Evolutionary conservation across 371 early-diverging fungal species (phyloP).

Genomic region (Mucor saturninus): DNA sequence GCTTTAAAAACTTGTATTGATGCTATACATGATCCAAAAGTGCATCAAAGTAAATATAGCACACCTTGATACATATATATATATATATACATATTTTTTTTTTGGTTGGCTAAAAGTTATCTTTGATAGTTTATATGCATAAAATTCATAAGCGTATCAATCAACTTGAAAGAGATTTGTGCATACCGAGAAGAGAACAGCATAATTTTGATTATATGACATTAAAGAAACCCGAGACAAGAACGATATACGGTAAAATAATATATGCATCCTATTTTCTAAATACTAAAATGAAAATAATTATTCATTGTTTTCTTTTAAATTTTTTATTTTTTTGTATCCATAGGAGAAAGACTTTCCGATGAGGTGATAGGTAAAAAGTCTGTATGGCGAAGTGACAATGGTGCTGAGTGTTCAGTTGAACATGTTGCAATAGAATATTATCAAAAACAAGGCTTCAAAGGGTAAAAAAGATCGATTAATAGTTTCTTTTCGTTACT

Average conservation of each 20-base stretch:
- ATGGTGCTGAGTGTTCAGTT: conserved; percentile 62
- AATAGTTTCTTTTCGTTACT: not conserved
- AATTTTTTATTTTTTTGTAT: no score
- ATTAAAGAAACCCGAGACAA: conserved; percentile 49
- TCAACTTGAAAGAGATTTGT: conserved; percentile 54
- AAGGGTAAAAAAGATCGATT: conserved; percentile 37
- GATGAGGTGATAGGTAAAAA: conserved; percentile 35
- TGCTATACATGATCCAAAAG: conserved; percentile 59
- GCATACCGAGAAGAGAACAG: conserved; percentile 58
- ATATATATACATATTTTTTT: not conserved
- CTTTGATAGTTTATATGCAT: conserved; percentile 36
- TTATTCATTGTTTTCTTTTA: not conserved
- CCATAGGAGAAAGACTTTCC: conserved; percentile 42
- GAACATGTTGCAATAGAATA: conserved; percentile 67
- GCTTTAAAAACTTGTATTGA: conserved; percentile 57
- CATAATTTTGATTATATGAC: conserved; percentile 61
- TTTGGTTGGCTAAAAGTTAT: no score
- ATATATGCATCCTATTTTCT: no score
- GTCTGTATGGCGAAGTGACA: conserved; percentile 53
- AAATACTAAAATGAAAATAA: not conserved
- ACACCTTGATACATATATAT: not conserved
- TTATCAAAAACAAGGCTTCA: conserved; percentile 61
- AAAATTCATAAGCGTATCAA: conserved; percentile 47
- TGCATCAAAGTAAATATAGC: conserved; percentile 49
- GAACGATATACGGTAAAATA: conserved; percentile 40